phyloP scores from a whole-genome alignment of 306 rosid species.

The Alnus glutinosa region DNA sequence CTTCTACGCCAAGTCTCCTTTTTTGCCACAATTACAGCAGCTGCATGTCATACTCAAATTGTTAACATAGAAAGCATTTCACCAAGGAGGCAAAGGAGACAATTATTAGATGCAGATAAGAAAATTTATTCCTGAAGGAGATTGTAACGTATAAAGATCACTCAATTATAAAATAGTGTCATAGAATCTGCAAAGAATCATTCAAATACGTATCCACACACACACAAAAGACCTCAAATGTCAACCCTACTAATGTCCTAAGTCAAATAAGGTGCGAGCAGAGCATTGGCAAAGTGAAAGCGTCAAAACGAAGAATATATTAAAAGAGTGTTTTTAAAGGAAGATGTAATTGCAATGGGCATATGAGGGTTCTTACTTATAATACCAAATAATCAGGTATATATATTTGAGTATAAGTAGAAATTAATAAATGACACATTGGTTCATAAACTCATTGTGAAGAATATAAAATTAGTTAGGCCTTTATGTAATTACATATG shows the following conservation, averaged over 20 bases:
- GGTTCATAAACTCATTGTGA: too few species aligned
- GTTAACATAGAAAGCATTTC: slow-evolving; percentile 4
- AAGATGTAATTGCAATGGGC: not conserved
- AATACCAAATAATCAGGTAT: not conserved
- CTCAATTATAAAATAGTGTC: not conserved
- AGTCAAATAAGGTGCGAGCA: not conserved
- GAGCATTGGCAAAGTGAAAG: not conserved
- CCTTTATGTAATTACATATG: too few species aligned
- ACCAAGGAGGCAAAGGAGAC: slow-evolving; percentile 23
- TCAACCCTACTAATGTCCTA: not conserved
- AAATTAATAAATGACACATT: too few species aligned
- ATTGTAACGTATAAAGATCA: not conserved
- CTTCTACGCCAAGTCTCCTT: slow-evolving; percentile 83
- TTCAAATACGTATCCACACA: not conserved
- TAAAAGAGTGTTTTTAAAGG: too few species aligned
- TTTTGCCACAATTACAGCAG: slow-evolving; percentile 78
- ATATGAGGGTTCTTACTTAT: not conserved
- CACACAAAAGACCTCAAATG: not conserved
- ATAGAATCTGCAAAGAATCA: not conserved
- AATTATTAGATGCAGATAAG: not conserved
- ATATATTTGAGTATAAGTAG: not conserved
- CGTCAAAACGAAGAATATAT: too few species aligned
- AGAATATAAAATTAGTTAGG: too few species aligned
- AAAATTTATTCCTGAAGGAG: not conserved
- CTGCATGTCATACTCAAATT: slow-evolving; percentile 44